Percentiles rank a stretch among this genome's conserved stretches.
phyloP scores from a whole-genome alignment of 305 asterid species.

The Fraxinus nigra region DNA sequence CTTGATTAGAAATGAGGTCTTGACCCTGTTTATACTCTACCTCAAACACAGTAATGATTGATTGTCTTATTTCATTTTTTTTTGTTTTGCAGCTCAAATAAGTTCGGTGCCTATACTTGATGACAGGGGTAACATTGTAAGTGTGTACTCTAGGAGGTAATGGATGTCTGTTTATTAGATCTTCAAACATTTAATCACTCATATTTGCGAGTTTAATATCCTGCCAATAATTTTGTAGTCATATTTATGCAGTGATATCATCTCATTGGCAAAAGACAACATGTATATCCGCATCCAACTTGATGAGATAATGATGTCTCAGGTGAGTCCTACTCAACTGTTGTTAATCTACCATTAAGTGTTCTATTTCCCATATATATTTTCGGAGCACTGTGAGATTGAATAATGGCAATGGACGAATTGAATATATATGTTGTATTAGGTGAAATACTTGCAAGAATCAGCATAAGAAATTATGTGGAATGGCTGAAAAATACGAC shows the following conservation, averaged over 20 bases:
- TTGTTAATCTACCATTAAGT: neutral
- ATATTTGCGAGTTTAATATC: neutral
- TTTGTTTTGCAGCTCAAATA: slow-evolving; percentile 48
- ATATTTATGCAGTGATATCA: slow-evolving; percentile 55
- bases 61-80: neutral
- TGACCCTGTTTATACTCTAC: neutral
- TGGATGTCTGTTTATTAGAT: neutral
- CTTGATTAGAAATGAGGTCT: neutral
- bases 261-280: slow-evolving; percentile 53
- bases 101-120: slow-evolving; percentile 73
- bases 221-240: neutral
- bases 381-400: neutral
- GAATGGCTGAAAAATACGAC: neutral
- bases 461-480: neutral
- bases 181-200: neutral
- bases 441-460: neutral
- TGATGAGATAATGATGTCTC: slow-evolving; percentile 50
- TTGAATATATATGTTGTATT: neutral
- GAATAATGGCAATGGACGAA: neutral
- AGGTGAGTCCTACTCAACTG: slow-evolving; percentile 34
- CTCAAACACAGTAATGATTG: neutral
- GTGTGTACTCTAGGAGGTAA: slow-evolving; percentile 66
- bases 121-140: slow-evolving; percentile 41
- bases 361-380: neutral
- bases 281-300: slow-evolving; percentile 52